A percentile compares a stretch with the other conserved stretches of the same genome.
Evolutionary conservation across 202 grass and related monocot genomes (phyloP).

Genomic region (Bolboschoenoplectus hybrid): DNA sequence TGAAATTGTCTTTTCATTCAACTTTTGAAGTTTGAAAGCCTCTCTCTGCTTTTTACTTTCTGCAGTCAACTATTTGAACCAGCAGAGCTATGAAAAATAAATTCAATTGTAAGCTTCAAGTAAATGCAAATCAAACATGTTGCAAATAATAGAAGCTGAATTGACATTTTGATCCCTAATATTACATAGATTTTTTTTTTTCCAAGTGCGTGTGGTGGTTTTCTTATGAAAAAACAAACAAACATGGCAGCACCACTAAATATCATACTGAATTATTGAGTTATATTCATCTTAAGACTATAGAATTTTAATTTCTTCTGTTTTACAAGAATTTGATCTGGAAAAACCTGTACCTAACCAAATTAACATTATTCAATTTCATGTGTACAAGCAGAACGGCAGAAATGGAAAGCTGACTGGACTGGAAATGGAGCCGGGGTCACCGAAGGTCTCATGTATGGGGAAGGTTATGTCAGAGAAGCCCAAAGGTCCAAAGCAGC

Average conservation of each 20-base stretch:
- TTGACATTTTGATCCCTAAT: background rate
- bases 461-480: constrained; percentile 78
- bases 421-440: constrained; percentile 59
- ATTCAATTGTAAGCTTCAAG: background rate
- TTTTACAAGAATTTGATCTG: background rate
- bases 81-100: background rate
- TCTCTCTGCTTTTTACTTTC: background rate
- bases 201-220: background rate
- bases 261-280: background rate
- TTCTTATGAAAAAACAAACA: background rate
- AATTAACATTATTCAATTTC: constrained; percentile 13
- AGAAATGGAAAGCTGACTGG: constrained; percentile 53
- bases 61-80: constrained; percentile 12
- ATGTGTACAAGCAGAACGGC: constrained; percentile 26
- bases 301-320: background rate
- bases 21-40: constrained; percentile 2
- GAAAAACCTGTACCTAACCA: background rate
- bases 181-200: background rate
- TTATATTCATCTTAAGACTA: background rate
- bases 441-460: constrained; percentile 90
- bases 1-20: background rate
- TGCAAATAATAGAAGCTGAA: background rate
- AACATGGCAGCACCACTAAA: background rate
- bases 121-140: constrained; percentile 15
- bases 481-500: constrained; percentile 42